These are phyloP conservation scores for Zarea fungicola DNA, from an alignment of 2,329 filamentous ascomycete genomes.

Conservation along the genomic window DNA sequence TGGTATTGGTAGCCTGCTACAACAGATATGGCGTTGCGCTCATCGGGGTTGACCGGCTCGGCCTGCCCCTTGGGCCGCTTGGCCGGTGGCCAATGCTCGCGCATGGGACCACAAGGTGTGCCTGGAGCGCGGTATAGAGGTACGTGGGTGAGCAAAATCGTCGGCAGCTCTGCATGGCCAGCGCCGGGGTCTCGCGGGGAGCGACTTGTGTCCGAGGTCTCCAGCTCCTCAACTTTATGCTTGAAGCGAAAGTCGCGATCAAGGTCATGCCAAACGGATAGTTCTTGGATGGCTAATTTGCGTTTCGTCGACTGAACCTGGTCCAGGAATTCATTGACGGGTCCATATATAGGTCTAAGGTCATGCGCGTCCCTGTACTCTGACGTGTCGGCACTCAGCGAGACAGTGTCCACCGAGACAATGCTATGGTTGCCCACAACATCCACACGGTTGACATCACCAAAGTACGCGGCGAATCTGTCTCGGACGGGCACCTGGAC, in stretches of 20 bases:
- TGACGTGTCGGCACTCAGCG: conserved; percentile 67
- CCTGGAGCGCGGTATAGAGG: conserved; percentile 77
- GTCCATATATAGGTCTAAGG: conserved; percentile 63
- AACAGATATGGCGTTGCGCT: conserved; percentile 74
- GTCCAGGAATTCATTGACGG: conserved; percentile 71
- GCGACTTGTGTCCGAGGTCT: conserved; percentile 33
- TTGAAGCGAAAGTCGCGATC: conserved; percentile 48
- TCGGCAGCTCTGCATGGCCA: conserved; percentile 63
- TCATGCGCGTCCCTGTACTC: conserved; percentile 46
- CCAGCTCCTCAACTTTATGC: conserved; percentile 55
- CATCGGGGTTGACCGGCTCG: conserved; percentile 51
- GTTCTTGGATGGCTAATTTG: conserved; percentile 62
- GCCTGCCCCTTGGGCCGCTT: conserved; percentile 55
- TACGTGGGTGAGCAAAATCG: conserved; percentile 85
- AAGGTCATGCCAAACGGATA: conserved; percentile 60
- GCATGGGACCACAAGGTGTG: conserved; percentile 79
- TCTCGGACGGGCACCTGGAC: conserved; percentile 76
- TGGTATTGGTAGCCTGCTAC: conserved; percentile 89
- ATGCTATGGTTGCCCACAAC: conserved; percentile 93
- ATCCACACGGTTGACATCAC: conserved; percentile 84
- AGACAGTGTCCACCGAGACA: conserved; percentile 85
- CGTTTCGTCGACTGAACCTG: conserved; percentile 59
- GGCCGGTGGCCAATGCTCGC: conserved; percentile 76
- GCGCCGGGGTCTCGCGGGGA: conserved; percentile 35
- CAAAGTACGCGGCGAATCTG: conserved; percentile 84